These are phyloP conservation scores for Lupinus albus DNA, from an alignment of 306 rosid species.

Conservation along the genomic window DNA sequence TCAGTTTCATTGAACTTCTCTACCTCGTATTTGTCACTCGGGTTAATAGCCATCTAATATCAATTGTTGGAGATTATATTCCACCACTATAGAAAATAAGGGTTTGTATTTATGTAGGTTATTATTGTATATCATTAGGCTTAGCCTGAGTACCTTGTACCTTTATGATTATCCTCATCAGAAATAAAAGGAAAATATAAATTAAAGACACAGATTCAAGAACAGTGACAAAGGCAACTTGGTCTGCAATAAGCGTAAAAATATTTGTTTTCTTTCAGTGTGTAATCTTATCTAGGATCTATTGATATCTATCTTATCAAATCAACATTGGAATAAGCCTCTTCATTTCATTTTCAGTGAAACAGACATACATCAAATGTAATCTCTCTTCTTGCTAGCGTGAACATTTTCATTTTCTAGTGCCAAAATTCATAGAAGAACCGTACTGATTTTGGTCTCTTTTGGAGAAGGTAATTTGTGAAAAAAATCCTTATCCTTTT, in stretches of 20 bases:
- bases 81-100: too few relatives aligned
- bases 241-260: not conserved
- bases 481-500: not conserved
- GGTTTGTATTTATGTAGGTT: too few relatives aligned
- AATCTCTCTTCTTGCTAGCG: not conserved
- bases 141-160: too few relatives aligned
- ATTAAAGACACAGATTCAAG: not conserved
- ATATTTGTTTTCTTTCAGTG: conserved; percentile 13
- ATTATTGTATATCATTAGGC: too few relatives aligned
- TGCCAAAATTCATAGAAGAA: conserved; percentile 29
- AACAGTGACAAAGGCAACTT: not conserved
- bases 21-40: too few relatives aligned
- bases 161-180: too few relatives aligned
- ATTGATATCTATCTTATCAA: not conserved
- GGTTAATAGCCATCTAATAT: too few relatives aligned
- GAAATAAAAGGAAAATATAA: too few relatives aligned
- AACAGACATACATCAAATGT: not conserved
- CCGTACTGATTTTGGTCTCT: conserved; percentile 41
- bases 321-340: not conserved
- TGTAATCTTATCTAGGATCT: conserved; percentile 2
- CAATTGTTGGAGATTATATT: too few relatives aligned
- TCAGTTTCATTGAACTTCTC: too few relatives aligned
- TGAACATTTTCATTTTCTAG: conserved; percentile 15
- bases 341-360: conserved; percentile 16
- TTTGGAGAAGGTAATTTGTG: not conserved